phyloP scores from a whole-genome alignment of 208 protist species.

The Tetramitus jugosus region DNA sequence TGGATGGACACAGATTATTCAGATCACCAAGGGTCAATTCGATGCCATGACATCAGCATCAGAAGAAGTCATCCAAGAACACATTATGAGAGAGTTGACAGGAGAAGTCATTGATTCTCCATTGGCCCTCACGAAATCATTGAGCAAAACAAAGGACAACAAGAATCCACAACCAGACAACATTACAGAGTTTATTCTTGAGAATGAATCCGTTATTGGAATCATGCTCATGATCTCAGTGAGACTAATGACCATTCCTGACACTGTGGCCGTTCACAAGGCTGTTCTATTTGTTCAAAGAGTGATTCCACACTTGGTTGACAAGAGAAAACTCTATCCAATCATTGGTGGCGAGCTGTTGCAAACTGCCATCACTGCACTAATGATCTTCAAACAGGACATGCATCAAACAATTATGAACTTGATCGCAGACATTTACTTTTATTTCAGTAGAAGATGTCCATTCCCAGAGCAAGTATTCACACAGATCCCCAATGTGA shows the following conservation, averaged over 20 bases:
- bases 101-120: not conserved
- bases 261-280: not conserved
- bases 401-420: not conserved
- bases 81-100: not conserved
- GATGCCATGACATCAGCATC: not conserved
- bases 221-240: not conserved
- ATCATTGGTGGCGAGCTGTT: not conserved
- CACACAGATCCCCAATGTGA: too few relatives aligned
- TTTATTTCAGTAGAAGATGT: not conserved
- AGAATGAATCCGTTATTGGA: not conserved
- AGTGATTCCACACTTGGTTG: not conserved
- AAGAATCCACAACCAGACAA: not conserved
- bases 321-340: not conserved
- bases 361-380: not conserved
- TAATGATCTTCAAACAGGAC: not conserved
- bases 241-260: not conserved
- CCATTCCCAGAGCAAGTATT: too few relatives aligned
- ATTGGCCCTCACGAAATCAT: not conserved
- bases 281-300: not conserved
- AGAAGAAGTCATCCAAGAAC: slow-evolving; percentile 7
- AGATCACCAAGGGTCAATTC: too few relatives aligned
- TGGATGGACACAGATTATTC: not conserved
- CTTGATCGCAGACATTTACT: not conserved
- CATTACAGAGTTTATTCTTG: not conserved
- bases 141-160: not conserved